Evolutionary conservation across 176 grass and related monocot species (phyloP).

Genomic region (Pharus latifolius): DNA sequence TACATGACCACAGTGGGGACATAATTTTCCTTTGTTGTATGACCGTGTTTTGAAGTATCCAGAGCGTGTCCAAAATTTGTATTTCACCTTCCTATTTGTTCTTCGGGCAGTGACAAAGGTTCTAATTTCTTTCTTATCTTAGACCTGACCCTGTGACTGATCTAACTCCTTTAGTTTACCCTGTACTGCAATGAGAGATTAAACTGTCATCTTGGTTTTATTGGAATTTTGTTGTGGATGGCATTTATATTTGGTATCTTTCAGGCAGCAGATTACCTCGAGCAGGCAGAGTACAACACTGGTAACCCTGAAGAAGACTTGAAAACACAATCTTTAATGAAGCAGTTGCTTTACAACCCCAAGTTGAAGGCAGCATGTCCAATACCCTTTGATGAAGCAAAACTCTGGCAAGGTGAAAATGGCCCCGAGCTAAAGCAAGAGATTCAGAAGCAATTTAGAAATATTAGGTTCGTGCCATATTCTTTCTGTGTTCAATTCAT

Average conservation of each 20-base stretch:
- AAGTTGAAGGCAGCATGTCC: conserved; percentile 73
- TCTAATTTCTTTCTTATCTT: background rate
- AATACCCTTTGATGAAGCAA: conserved; percentile 78
- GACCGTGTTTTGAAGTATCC: conserved; percentile 77
- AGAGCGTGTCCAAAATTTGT: conserved; percentile 77
- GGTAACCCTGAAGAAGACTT: conserved; percentile 70
- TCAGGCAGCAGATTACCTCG: conserved; percentile 90
- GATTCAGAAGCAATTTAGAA: conserved; percentile 92
- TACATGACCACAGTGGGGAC: conserved; percentile 63
- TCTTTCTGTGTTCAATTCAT: background rate
- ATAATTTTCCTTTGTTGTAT: conserved; percentile 76
- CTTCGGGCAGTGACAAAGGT: conserved; percentile 97
- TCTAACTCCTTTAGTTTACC: background rate
- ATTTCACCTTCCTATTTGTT: conserved; percentile 92
- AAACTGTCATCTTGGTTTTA: background rate
- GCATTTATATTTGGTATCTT: conserved; percentile 24
- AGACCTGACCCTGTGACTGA: background rate
- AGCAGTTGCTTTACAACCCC: conserved; percentile 61
- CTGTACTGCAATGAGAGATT: background rate
- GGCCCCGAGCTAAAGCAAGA: conserved; percentile 73
- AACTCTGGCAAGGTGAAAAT: conserved; percentile 89
- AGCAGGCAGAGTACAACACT: conserved; percentile 89
- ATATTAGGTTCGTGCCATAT: conserved; percentile 58
- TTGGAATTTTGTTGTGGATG: background rate
- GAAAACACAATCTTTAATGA: conserved; percentile 78